phyloP scores from a whole-genome alignment of 805 yeast species.

The Cyberlindnera bimundalis region DNA sequence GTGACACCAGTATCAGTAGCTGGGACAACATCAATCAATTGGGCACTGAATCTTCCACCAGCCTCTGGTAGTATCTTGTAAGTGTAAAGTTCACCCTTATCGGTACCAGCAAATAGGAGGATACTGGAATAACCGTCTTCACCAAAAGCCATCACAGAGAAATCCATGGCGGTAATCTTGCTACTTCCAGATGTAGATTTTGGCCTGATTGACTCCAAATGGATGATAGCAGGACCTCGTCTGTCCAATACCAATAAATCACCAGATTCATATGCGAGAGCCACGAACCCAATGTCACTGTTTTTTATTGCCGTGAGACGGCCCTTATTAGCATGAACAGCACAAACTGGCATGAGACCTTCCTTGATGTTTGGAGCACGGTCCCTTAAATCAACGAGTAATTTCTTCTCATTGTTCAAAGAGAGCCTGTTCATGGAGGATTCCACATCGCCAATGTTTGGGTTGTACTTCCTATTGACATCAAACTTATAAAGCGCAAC shows the following conservation, averaged over 20 bases:
- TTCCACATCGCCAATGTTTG: conserved; percentile 33
- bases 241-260: conserved; percentile 70
- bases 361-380: conserved; percentile 52
- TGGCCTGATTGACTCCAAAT: conserved; percentile 34
- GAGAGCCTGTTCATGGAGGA: conserved; percentile 30
- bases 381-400: conserved; percentile 46
- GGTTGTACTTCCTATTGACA: conserved; percentile 42
- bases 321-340: conserved; percentile 43
- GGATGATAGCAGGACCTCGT: conserved; percentile 72
- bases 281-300: conserved; percentile 81
- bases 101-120: conserved; percentile 71
- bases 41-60: conserved; percentile 58
- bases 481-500: conserved; percentile 74
- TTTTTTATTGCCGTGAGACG: conserved; percentile 59
- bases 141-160: conserved; percentile 66
- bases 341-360: conserved; percentile 59
- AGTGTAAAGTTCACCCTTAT: conserved; percentile 62
- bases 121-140: conserved; percentile 72
- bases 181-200: conserved; percentile 26
- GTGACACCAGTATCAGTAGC: conserved; percentile 48
- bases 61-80: conserved; percentile 63
- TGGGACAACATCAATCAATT: conserved; percentile 44
- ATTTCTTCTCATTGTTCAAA: conserved; percentile 26
- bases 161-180: conserved; percentile 59
- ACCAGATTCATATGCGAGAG: conserved; percentile 76